A percentile compares a stretch with the other conserved stretches of the same genome.
These are phyloP conservation scores for Glycine soja DNA, from an alignment of 306 rosid species.

Conservation along the genomic window DNA sequence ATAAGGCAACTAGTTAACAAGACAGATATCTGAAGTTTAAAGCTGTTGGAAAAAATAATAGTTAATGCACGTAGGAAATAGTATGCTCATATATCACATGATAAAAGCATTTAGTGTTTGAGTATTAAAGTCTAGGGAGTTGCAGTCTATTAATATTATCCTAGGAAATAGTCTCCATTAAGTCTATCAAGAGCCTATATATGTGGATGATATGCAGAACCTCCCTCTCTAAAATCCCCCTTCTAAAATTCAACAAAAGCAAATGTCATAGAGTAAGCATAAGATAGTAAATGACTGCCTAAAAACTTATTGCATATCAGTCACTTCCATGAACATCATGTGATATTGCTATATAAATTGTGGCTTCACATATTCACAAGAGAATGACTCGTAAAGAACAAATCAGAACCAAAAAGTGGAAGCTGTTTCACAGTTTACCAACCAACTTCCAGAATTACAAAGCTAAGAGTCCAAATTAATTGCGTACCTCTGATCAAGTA, in stretches of 20 bases:
- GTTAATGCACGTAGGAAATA: not conserved
- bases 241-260: not conserved
- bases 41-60: not conserved
- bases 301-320: slow-evolving; percentile 11
- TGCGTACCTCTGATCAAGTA: slow-evolving; percentile 81
- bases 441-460: slow-evolving; percentile 36
- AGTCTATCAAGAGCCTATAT: not conserved
- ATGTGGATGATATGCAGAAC: not conserved
- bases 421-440: slow-evolving; percentile 35
- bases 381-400: slow-evolving; percentile 29
- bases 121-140: not conserved
- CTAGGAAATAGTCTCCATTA: not conserved
- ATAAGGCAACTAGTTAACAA: slow-evolving; percentile 11
- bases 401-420: slow-evolving; percentile 18
- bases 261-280: slow-evolving; percentile 16
- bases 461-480: slow-evolving; percentile 30
- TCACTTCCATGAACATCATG: slow-evolving; percentile 28
- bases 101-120: not conserved
- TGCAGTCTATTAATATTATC: not conserved
- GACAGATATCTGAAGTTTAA: slow-evolving; percentile 35
- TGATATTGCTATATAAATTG: slow-evolving; percentile 2
- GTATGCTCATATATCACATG: not conserved
- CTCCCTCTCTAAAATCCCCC: not conserved
- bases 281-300: not conserved
- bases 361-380: slow-evolving; percentile 25